Base-by-base conservation (phyloP, 1,139 yeast species). In the Blastobotrys serpentis region DNA sequence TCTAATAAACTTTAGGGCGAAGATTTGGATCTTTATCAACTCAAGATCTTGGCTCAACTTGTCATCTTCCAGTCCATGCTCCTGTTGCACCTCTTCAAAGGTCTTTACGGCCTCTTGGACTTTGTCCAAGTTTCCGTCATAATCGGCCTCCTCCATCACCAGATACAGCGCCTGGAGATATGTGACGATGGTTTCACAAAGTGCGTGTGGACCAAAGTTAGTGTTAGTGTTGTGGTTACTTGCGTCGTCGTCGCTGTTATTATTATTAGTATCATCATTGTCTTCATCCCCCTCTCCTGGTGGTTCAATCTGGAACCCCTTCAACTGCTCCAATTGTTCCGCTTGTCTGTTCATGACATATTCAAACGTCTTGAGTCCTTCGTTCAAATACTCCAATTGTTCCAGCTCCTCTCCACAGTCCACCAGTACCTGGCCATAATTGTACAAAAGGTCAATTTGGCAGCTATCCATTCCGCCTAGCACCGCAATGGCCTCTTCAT, bases 361-460 rank as follows among this genome's bases (percentile, higher is more conserved):
- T 26, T 56, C 56, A 46, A 61, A 60, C 23, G 52, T 48, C 13
- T 49, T 48, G 4, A 49, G 50, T 1, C 64, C 66, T 19, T 47
- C 37, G 8, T 29, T 25, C 25, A 54, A 50, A 41, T 44, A 46
- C 18, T 43, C 50, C 25, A 47, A 33, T 14, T 52, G 45, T 14
- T 59, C 60, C 3, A 37, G 26, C 29, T 60, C 63, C 38, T 62
- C 65, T 4, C 63, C 66, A 1, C 54, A 53, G 29, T 62, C 65
- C 3, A 54, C 52, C 37, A 60, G 47, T 2, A 59, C 62, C 51
- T 62, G 66, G 0, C 57, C 66, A 49, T 55, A 59, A 36, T 63
- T 63, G 50, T 57, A 61, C 38, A 57, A 44, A 47, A 60, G 51
- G 46, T 63, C 66, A 18, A 56, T 42, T n/a, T 51, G 51, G 33